These are phyloP conservation scores for Decorospora gaudefroyi DNA, from an alignment of 2,329 filamentous ascomycete species.

Conservation along the genomic window DNA sequence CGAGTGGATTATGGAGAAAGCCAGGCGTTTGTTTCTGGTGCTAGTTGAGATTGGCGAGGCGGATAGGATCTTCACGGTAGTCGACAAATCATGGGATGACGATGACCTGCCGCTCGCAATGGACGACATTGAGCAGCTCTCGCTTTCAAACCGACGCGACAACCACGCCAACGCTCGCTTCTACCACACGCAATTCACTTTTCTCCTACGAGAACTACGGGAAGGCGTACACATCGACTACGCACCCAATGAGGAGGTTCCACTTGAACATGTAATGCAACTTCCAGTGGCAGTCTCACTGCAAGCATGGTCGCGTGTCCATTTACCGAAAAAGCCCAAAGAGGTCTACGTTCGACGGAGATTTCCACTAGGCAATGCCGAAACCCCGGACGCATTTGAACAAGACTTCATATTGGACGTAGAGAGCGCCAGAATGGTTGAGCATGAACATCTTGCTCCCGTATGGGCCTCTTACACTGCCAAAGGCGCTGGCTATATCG, in stretches of 20 bases:
- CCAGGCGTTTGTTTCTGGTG: constrained; percentile 71
- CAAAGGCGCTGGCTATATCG: constrained; percentile 65
- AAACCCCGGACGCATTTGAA: constrained; percentile 38
- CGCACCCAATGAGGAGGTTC: constrained; percentile 69
- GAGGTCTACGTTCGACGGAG: constrained; percentile 62
- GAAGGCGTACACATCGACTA: constrained; percentile 67
- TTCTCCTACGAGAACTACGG: constrained; percentile 67
- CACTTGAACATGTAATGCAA: constrained; percentile 68
- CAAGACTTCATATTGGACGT: constrained; percentile 65
- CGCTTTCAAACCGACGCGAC: constrained; percentile 63
- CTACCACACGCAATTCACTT: constrained; percentile 71
- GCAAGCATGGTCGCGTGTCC: constrained; percentile 63
- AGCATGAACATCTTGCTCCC: constrained; percentile 71
- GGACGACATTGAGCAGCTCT: constrained; percentile 67
- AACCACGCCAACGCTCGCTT: constrained; percentile 70
- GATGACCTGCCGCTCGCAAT: constrained; percentile 71
- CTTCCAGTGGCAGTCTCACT: constrained; percentile 55
- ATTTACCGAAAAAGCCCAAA: constrained; percentile 65
- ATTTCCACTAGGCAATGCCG: constrained; percentile 56
- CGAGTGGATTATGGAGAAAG: constrained; percentile 74
- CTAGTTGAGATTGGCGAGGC: constrained; percentile 70
- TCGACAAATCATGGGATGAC: constrained; percentile 79
- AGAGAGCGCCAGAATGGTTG: constrained; percentile 60
- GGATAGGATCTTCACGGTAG: constrained; percentile 73
- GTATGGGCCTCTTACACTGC: constrained; percentile 73